Base-by-base conservation (phyloP, 805 yeast species). In the Yueomyces sp. region DNA sequence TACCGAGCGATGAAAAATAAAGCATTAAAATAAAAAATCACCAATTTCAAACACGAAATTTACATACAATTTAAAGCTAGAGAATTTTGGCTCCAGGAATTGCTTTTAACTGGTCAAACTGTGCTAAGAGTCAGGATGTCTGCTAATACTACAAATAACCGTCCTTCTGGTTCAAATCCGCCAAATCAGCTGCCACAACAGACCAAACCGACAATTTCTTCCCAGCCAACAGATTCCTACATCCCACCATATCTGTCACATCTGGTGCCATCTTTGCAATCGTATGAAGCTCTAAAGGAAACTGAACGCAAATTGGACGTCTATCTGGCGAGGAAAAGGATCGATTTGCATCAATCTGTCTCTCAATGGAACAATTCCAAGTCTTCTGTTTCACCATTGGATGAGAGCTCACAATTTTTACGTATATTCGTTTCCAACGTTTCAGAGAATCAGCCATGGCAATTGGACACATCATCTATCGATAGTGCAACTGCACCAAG, bases 361-460 rank as follows among this genome's bases (percentile, higher is more conserved):
- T 70, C 70, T 44, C 71, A 66, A 51, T 59, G 70, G 64, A 59
- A 66, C 54, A 65, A 68, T 58, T 49, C 67, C 46, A 49, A 63
- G 64, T 42, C 9, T 6, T 38, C 70, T 65, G 49, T 62, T 44
- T 33, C 11, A 41, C 40, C 7, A 31, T 40, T 2, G 43, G 43
- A 26, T 65, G 52, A 68, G 61, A n/a, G 42, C 30, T 36, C 40
- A 5, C 76, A 76, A 36, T 80, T 82, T 11, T 69, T 92, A 52
- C 75, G 97, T 45, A 74, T 92, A 19, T 90, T 79, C 56, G 69
- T 92, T 26, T 86, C 88, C 54, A 86, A 85, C 57, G 81, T 85
- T 4, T 68, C 82, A 31, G 84, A 80, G 48, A 84, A 85, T 59
- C 97, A 90, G 64, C 85, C 90, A 39, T 92, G 97, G 97, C 90